A percentile compares a stretch with the other conserved stretches of the same genome.
Evolutionary conservation across 139 green algal species (phyloP).

Genomic region (Marvania coccoides): DNA sequence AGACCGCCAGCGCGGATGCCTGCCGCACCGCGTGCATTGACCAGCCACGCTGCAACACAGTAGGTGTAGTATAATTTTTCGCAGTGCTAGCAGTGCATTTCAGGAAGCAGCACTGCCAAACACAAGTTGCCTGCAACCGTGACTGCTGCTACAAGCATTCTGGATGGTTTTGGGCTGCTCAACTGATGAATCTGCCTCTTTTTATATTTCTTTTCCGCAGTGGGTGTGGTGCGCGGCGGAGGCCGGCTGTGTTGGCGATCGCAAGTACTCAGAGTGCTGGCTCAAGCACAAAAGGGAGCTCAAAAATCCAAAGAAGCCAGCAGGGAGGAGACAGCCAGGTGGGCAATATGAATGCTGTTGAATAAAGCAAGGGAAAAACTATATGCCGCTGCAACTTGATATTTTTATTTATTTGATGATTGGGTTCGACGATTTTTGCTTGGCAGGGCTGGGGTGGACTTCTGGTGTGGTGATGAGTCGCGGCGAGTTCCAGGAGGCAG

Average conservation of each 20-base stretch:
- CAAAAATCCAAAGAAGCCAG: slow-evolving; percentile 1
- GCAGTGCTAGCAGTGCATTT: neutral
- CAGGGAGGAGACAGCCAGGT: slow-evolving; percentile 2
- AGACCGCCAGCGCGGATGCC: neutral
- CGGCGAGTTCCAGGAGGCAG: slow-evolving; percentile 6
- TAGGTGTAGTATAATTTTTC: slow-evolving; percentile 9
- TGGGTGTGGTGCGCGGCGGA: neutral
- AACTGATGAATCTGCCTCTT: neutral
- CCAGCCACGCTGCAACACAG: slow-evolving; percentile 18
- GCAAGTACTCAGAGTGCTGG: slow-evolving; percentile 20
- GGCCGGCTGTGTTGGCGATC: neutral
- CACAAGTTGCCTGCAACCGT: neutral
- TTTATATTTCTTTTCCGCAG: neutral
- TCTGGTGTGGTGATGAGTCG: slow-evolving; percentile 33
- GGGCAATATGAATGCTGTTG: neutral
- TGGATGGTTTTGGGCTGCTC: neutral
- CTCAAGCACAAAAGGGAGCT: slow-evolving; percentile 20
- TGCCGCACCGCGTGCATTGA: slow-evolving; percentile 16
- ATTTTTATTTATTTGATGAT: neutral
- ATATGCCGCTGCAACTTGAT: neutral
- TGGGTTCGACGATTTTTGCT: neutral
- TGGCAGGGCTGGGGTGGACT: slow-evolving; percentile 37
- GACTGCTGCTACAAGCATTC: neutral
- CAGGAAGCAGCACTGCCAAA: neutral
- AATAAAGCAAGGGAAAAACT: too few relatives aligned